Conservation (phyloP, 2,329 filamentous ascomycete species). For the Didymella pomorum region DNA sequence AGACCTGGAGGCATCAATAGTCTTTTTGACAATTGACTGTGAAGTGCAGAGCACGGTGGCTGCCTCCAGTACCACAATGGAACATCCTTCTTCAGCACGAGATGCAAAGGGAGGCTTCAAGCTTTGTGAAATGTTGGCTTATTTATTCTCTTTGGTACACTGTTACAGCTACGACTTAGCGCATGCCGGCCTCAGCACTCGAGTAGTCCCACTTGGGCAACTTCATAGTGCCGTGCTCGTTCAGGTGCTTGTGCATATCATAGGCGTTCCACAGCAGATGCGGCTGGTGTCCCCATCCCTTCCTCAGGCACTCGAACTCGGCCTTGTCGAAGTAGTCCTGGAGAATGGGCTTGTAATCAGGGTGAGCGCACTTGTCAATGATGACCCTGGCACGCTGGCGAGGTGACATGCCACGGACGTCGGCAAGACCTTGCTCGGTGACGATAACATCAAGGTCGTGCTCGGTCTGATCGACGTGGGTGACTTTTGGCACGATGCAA, state of each 20-base stretch:
- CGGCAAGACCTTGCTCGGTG: constrained; percentile 79
- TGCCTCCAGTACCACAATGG: background rate
- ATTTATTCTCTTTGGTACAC: background rate
- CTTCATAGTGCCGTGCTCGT: constrained; percentile 90
- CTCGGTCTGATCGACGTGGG: constrained; percentile 91
- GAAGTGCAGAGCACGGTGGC: background rate
- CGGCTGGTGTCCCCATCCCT: constrained; percentile 90
- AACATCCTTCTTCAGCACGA: too few relatives aligned
- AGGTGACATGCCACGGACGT: constrained; percentile 82
- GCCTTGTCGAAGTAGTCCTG: constrained; percentile 84
- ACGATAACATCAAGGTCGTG: constrained; percentile 92
- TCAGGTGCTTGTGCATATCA: constrained; percentile 85
- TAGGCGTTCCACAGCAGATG: constrained; percentile 86
- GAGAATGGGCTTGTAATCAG: constrained; percentile 83
- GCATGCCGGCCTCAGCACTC: constrained; percentile 19
- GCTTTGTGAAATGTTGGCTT: background rate
- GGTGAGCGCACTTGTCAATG: constrained; percentile 86
- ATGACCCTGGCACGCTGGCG: constrained; percentile 83
- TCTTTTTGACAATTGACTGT: background rate
- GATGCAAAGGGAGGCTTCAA: background rate
- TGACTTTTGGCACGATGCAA: constrained; percentile 94
- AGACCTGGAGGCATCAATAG: background rate
- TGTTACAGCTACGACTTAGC: background rate
- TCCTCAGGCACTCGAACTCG: constrained; percentile 83
- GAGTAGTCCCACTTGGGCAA: constrained; percentile 67